Percentiles rank a stretch among this genome's conserved stretches.
phyloP scores from a whole-genome alignment of 768 basidiomycete genomes.

The Scleroderma citrinum region DNA sequence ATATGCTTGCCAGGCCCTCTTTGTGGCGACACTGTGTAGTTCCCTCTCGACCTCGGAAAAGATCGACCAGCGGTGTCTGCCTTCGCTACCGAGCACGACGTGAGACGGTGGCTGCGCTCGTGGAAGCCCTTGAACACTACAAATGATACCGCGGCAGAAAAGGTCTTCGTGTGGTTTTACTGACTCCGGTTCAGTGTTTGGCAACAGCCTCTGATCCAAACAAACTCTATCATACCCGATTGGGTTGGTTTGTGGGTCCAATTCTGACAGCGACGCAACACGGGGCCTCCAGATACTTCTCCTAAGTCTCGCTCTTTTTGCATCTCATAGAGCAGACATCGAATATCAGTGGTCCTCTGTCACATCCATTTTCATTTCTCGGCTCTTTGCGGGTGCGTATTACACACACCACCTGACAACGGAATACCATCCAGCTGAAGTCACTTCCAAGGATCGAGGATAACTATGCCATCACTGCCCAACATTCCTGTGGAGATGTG shows the following conservation, averaged over 20 bases:
- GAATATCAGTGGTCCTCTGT: too few relatives aligned
- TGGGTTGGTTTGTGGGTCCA: conserved; percentile 17
- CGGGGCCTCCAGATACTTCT: neutral
- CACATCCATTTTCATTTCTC: too few relatives aligned
- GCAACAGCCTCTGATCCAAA: conserved; percentile 26
- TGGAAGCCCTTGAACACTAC: too few relatives aligned
- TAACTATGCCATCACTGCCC: conserved; percentile 14
- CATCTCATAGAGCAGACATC: too few relatives aligned
- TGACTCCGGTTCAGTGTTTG: conserved; percentile 18
- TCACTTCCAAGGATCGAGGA: neutral
- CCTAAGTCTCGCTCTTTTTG: conserved; percentile 2
- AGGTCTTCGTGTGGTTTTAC: too few relatives aligned
- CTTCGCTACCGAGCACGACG: neutral
- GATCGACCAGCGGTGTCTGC: neutral
- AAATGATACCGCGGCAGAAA: too few relatives aligned
- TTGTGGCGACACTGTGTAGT: too few relatives aligned
- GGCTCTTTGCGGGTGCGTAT: too few relatives aligned
- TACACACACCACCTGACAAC: conserved; percentile 1
- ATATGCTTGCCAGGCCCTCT: too few relatives aligned
- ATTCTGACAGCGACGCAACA: neutral
- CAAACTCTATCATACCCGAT: conserved; percentile 20
- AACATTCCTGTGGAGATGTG: conserved; percentile 35
- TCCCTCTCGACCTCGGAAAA: too few relatives aligned
- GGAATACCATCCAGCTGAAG: neutral
- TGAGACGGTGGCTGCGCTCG: too few relatives aligned